These are phyloP conservation scores for Aeschynomene evenia DNA, from an alignment of 306 rosid species.

Conservation along the genomic window DNA sequence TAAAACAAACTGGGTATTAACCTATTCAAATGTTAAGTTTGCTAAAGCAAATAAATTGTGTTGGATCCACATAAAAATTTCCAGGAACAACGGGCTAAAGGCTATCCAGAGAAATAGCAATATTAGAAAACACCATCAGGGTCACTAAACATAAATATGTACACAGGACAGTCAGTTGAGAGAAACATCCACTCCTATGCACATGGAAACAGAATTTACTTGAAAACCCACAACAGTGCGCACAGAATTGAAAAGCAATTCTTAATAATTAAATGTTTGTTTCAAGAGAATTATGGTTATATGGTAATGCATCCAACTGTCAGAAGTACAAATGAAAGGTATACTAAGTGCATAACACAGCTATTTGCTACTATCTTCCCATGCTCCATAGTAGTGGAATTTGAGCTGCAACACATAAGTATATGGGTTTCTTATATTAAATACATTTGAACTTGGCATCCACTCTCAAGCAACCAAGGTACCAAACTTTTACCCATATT, in stretches of 20 bases:
- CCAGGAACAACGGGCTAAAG: background rate
- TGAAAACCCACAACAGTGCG: background rate
- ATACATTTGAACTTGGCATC: background rate
- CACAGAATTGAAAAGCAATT: background rate
- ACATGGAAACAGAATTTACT: background rate
- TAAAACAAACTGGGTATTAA: background rate
- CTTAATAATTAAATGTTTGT: background rate
- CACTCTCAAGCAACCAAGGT: background rate
- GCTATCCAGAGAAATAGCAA: background rate
- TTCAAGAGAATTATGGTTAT: background rate
- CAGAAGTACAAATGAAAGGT: background rate
- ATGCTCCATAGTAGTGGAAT: background rate
- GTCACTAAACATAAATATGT: background rate
- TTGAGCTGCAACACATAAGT: background rate
- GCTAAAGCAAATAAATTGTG: background rate
- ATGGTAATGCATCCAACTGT: background rate
- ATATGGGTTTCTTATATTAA: background rate
- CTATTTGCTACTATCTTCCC: background rate
- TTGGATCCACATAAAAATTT: background rate
- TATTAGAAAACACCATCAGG: background rate
- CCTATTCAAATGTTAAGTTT: background rate
- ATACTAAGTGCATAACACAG: background rate
- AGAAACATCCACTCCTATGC: background rate
- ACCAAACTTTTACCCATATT: constrained; percentile 2
- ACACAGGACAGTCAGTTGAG: background rate